These are phyloP conservation scores for Malus asiatica DNA, from an alignment of 306 rosid species.

Conservation along the genomic window DNA sequence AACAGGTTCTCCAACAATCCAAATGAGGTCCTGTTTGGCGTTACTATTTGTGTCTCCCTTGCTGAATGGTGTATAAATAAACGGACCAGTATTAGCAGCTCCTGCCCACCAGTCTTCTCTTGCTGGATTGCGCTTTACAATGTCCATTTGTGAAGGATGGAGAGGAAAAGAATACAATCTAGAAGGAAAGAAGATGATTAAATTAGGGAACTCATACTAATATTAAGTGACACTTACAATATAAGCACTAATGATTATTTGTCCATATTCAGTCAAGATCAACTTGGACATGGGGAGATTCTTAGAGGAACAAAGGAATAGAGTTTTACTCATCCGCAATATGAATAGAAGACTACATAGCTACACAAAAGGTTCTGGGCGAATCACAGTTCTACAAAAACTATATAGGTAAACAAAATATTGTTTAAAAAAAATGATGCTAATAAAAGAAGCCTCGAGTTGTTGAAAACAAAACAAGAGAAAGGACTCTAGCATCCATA, in stretches of 20 bases:
- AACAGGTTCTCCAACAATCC: slow-evolving; percentile 94
- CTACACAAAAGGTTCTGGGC: neutral
- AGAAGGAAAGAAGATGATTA: slow-evolving; percentile 26
- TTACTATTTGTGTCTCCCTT: slow-evolving; percentile 72
- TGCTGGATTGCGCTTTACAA: slow-evolving; percentile 79
- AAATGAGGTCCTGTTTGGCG: slow-evolving; percentile 71
- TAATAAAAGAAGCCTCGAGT: neutral
- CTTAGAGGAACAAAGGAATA: neutral
- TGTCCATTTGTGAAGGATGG: slow-evolving; percentile 79
- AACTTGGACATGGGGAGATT: neutral
- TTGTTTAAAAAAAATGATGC: neutral
- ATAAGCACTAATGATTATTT: neutral
- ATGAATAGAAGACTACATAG: neutral
- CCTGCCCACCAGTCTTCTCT: slow-evolving; percentile 99
- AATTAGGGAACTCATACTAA: slow-evolving; percentile 7
- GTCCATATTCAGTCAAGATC: neutral
- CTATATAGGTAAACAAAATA: neutral
- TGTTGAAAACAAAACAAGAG: neutral
- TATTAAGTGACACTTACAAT: neutral
- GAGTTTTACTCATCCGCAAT: neutral
- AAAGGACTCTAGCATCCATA: neutral
- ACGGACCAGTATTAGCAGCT: slow-evolving; percentile 90
- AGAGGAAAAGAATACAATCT: slow-evolving; percentile 88
- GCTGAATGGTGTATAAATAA: slow-evolving; percentile 94
- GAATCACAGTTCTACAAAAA: neutral